Base-by-base conservation (phyloP, 2,329 filamentous ascomycete species). In the Alternaria sp. region DNA sequence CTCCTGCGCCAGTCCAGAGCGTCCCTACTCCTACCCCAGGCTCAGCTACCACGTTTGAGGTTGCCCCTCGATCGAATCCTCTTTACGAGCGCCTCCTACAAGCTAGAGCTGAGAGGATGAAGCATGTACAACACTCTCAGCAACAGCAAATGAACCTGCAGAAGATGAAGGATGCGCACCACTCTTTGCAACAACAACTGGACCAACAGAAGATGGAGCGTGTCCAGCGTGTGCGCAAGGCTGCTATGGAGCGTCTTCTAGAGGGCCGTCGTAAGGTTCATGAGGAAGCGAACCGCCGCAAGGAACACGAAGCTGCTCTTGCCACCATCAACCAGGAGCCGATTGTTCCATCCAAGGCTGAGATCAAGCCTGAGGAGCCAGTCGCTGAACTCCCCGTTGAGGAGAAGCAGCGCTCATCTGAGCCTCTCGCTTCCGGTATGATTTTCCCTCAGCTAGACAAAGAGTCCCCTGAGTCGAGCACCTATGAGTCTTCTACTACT, bases 391-490 rank as follows among this genome's bases (percentile, higher is more conserved):
- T 76, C 51, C 71, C 74, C 6, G 72, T 73, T 1, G 77, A 81
- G 63, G 75, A 79, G 54, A 75, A 73, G 64, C 44, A 67, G 54
- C 48, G 56, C 22, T 59, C 66, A 41, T 54, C 67, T 42, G 62
- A 69, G 38, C 58, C 57, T 18, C 64, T 73, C 42, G 59, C 64
- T 3, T 77, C 74, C 80, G 88, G 89, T 71, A 97, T 98, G 93
- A 94, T 98, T 75, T 98, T 98, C 86, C 95, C 95, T 62, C 96
- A 91, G 79, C 86, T 98, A 39, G 93, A 97, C 70, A 97, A 96
- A 82, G 95, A 98, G 81, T 96, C 93, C 9, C 93, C 94, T 2
- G 84, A 88, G 46, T 85, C 90, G 20, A 96, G 93, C 81, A 86
- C 91, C n/a, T 89, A 96, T 70, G 84, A 92, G 75, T 83, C 85